Percentiles rank a stretch among this genome's conserved stretches.
Conservation (phyloP, 805 yeast species). For the Pichia eremophila region DNA sequence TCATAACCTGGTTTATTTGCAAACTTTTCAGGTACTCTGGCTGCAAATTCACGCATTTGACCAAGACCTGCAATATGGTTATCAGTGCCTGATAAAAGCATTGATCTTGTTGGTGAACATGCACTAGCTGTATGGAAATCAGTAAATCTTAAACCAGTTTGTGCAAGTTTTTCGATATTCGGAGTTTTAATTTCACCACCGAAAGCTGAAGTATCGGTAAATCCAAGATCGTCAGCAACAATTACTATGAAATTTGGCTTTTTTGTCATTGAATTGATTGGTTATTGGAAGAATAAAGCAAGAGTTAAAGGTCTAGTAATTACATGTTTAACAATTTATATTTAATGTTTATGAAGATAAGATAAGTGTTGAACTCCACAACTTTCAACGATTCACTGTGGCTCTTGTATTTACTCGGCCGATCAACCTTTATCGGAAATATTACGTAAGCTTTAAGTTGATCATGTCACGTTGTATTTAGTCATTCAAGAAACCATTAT, state of each 20-base stretch:
- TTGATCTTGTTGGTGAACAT: slow-evolving; percentile 56
- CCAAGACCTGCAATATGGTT: slow-evolving; percentile 54
- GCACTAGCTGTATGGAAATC: slow-evolving; percentile 58
- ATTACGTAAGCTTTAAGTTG: too few species aligned
- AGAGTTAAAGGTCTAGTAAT: too few species aligned
- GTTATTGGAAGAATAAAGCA: background rate
- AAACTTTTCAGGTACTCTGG: slow-evolving; percentile 29
- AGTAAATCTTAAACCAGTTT: slow-evolving; percentile 39
- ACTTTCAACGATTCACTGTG: too few species aligned
- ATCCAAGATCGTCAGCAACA: slow-evolving; percentile 56
- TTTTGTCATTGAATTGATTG: slow-evolving; percentile 6
- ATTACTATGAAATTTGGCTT: slow-evolving; percentile 44
- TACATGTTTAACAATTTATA: too few species aligned
- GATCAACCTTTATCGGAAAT: too few species aligned
- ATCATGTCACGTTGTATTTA: too few species aligned
- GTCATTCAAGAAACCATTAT: too few species aligned
- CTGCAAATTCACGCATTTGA: slow-evolving; percentile 43
- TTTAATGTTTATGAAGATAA: too few species aligned
- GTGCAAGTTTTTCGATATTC: slow-evolving; percentile 35
- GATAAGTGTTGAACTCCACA: too few species aligned
- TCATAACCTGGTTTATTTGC: slow-evolving; percentile 45
- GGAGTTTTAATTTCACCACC: slow-evolving; percentile 56
- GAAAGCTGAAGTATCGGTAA: slow-evolving; percentile 43
- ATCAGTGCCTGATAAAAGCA: slow-evolving; percentile 52
- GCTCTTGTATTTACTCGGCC: too few species aligned